A percentile compares a stretch with the other conserved stretches of the same genome.
phyloP scores from a whole-genome alignment of 306 rosid genomes.

The Fagus crenata region DNA sequence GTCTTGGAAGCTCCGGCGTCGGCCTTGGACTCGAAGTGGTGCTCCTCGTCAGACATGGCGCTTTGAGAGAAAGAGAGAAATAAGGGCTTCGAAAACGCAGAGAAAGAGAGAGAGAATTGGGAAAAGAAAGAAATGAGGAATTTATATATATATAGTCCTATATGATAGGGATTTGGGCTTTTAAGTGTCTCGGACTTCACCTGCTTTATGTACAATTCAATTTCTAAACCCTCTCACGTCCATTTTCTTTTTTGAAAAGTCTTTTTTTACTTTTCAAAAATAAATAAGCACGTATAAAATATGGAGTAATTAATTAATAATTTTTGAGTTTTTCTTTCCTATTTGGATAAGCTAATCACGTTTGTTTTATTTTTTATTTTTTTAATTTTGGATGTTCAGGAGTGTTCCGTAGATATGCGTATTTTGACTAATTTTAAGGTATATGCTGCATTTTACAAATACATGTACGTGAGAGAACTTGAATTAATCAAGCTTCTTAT shows the following conservation, averaged over 20 bases:
- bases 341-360: too few species aligned
- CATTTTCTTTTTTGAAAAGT: neutral
- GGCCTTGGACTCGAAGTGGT: slow-evolving; percentile 93
- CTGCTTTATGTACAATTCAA: neutral
- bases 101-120: neutral
- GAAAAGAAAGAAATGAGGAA: neutral
- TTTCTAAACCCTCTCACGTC: slow-evolving; percentile 7
- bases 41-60: slow-evolving; percentile 97
- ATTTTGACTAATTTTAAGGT: too few species aligned
- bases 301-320: neutral
- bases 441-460: too few species aligned
- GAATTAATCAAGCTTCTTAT: too few species aligned
- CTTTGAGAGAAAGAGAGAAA: neutral
- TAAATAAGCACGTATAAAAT: too few species aligned
- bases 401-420: too few species aligned
- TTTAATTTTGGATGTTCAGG: too few species aligned
- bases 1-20: slow-evolving; percentile 99
- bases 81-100: neutral
- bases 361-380: too few species aligned
- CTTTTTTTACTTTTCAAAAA: neutral
- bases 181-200: too few species aligned
- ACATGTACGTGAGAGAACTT: too few species aligned
- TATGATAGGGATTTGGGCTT: too few species aligned
- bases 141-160: neutral
- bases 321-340: neutral